phyloP scores from a whole-genome alignment of 2,329 filamentous ascomycete species.

The Balansia obtecta region DNA sequence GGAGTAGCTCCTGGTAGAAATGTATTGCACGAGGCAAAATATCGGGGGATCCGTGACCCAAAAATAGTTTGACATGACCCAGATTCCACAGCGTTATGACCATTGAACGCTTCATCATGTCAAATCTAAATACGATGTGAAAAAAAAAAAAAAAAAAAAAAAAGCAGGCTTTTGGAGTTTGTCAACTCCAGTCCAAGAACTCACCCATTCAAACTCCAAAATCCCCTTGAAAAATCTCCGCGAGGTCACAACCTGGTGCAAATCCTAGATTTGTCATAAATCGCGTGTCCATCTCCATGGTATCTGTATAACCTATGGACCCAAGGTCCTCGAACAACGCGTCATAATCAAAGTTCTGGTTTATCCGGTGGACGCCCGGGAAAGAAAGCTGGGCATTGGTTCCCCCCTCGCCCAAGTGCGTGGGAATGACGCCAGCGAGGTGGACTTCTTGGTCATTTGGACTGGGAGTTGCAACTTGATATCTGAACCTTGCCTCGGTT shows the following conservation, averaged over 20 bases:
- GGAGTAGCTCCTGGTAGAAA: too few species aligned
- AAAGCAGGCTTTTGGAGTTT: too few species aligned
- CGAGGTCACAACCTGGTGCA: constrained; percentile 46
- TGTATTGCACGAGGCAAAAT: too few species aligned
- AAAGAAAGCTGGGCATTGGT: neutral
- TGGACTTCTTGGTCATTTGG: neutral
- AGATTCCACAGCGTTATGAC: too few species aligned
- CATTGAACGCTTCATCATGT: too few species aligned
- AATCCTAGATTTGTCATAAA: constrained; percentile 58
- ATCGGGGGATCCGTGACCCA: too few species aligned
- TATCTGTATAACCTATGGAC: constrained; percentile 35
- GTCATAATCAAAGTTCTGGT: constrained; percentile 32
- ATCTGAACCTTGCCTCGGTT: neutral
- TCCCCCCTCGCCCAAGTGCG: neutral
- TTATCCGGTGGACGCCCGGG: constrained; percentile 2
- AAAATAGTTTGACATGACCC: too few species aligned
- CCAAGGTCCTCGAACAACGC: constrained; percentile 39
- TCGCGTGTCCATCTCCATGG: constrained; percentile 42
- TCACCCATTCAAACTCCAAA: constrained; percentile 18
- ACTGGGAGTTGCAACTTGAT: neutral
- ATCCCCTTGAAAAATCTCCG: constrained; percentile 34
- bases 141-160: too few species aligned
- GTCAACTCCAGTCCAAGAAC: too few species aligned
- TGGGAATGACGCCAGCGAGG: neutral
- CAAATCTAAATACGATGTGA: too few species aligned